Conservation (phyloP, 331 rosid genomes). For the Ulmus americana region DNA sequence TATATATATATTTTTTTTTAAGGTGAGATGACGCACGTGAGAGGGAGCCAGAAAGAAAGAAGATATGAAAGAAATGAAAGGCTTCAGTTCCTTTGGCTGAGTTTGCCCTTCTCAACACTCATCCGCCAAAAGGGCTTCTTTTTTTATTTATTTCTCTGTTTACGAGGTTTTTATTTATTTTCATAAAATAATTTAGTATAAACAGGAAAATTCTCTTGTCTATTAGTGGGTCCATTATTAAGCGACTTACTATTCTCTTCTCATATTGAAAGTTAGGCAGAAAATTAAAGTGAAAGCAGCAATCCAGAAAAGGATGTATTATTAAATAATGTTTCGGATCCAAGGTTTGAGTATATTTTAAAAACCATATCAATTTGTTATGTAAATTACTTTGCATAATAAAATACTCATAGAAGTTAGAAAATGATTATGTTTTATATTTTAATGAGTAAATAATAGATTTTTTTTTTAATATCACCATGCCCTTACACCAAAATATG, state of each 20-base stretch:
- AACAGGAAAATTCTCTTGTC: not conserved
- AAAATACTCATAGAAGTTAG: no score
- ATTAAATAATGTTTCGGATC: no score
- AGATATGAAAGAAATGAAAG: constrained; percentile 31
- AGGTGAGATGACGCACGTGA: constrained; percentile 57
- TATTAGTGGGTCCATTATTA: not conserved
- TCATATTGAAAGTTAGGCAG: no score
- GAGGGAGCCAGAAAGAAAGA: constrained; percentile 23
- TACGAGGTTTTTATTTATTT: constrained; percentile 31
- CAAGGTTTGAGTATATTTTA: no score
- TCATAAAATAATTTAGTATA: not conserved
- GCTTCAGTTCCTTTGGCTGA: not conserved
- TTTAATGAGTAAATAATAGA: no score
- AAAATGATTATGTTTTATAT: no score
- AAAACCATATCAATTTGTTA: no score
- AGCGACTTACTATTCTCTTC: not conserved
- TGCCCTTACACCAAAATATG: no score
- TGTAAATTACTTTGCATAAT: no score
- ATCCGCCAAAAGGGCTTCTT: constrained; percentile 8
- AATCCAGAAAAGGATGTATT: not conserved
- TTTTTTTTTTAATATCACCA: no score
- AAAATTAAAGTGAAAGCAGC: not conserved
- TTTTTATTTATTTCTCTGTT: constrained; percentile 23
- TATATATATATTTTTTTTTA: not conserved
- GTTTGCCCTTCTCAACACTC: constrained; percentile 19